These are phyloP conservation scores for Skeletonema grethae DNA, from an alignment of 108 stramenopile genomes.

Conservation along the genomic window DNA sequence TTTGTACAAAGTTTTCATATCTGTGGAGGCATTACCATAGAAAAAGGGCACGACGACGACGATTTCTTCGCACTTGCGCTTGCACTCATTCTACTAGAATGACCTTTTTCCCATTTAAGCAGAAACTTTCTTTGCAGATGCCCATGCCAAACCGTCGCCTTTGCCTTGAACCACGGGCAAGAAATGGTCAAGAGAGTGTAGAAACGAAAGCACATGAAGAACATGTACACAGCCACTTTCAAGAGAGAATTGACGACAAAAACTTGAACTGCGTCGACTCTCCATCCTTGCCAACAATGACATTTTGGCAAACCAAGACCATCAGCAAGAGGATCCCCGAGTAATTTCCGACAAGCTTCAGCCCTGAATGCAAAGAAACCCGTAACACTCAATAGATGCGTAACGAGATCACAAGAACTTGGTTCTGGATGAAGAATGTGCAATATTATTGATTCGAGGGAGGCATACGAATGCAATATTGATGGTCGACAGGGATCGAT, in stretches of 20 bases:
- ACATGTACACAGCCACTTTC: slow-evolving; percentile 22
- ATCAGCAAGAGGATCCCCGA: slow-evolving; percentile 76
- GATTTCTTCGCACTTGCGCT: slow-evolving; percentile 32
- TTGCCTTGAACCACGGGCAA: slow-evolving; percentile 32
- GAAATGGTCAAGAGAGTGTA: slow-evolving; percentile 53
- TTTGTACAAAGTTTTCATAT: neutral
- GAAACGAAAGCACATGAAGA: slow-evolving; percentile 46
- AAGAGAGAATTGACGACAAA: neutral
- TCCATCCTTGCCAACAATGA: slow-evolving; percentile 26
- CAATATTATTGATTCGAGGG: slow-evolving; percentile 47
- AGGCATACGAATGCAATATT: slow-evolving; percentile 49
- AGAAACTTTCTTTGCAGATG: slow-evolving; percentile 37
- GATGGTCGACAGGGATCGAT: slow-evolving; percentile 80
- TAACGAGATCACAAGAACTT: slow-evolving; percentile 66
- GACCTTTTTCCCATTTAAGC: slow-evolving; percentile 46
- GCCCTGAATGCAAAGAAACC: slow-evolving; percentile 47
- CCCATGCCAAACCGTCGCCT: slow-evolving; percentile 45
- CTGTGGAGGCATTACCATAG: slow-evolving; percentile 58
- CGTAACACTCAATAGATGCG: slow-evolving; percentile 62
- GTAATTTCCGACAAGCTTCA: slow-evolving; percentile 63
- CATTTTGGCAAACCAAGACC: slow-evolving; percentile 57
- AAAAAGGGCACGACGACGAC: slow-evolving; percentile 54
- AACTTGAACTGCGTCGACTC: slow-evolving; percentile 5
- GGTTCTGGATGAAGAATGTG: slow-evolving; percentile 61
- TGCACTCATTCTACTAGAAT: slow-evolving; percentile 47